These are phyloP conservation scores for Tieghemostelium lacteum DNA, from an alignment of 78 protist genomes.

Conservation along the genomic window DNA sequence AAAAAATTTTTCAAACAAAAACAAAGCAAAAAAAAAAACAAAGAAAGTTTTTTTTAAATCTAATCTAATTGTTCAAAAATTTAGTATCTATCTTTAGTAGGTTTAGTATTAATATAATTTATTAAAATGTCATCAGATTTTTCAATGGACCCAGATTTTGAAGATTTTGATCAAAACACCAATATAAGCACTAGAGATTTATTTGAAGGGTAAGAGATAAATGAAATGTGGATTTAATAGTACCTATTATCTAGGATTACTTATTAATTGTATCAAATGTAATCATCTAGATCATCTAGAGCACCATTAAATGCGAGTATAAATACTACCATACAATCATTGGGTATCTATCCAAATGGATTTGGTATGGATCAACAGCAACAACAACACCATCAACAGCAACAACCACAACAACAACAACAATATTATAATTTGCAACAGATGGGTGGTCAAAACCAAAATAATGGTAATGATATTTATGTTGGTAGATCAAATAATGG, in stretches of 20 bases:
- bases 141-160: slow-evolving; percentile 74
- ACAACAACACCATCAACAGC: slow-evolving; percentile 30
- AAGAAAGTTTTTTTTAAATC: no score
- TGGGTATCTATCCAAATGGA: slow-evolving; percentile 7
- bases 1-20: slow-evolving; percentile 3
- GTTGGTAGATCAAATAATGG: not conserved
- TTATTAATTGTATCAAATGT: not conserved
- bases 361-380: slow-evolving; percentile 27
- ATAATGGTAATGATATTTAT: slow-evolving; percentile 5
- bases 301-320: slow-evolving; percentile 54
- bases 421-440: not conserved
- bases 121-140: slow-evolving; percentile 57
- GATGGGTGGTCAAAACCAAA: not conserved
- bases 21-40: not conserved
- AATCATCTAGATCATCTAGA: not conserved
- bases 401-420: slow-evolving; percentile 39
- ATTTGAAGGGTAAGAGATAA: slow-evolving; percentile 66
- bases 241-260: not conserved
- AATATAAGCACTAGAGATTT: slow-evolving; percentile 44
- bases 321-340: slow-evolving; percentile 31
- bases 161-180: slow-evolving; percentile 43
- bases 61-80: no score
- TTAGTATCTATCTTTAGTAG: no score
- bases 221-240: not conserved
- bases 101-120: no score